Evolutionary conservation across 2,329 filamentous ascomycete species (phyloP).

Genomic region (Paracoccidioides brasiliensis): DNA sequence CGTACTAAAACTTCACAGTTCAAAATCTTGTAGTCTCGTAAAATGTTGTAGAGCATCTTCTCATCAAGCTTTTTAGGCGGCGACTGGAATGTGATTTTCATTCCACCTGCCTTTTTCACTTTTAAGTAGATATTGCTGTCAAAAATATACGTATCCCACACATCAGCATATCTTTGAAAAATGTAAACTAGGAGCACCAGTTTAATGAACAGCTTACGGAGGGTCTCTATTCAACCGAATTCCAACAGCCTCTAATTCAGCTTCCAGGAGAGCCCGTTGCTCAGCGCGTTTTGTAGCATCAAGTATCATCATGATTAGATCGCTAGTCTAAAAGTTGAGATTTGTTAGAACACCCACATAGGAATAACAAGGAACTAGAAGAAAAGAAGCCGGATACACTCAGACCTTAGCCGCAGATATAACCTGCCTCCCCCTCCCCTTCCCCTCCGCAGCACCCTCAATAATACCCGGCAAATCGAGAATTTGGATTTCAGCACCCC

Average conservation of each 20-base stretch:
- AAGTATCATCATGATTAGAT: constrained; percentile 90
- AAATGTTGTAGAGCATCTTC: constrained; percentile 95
- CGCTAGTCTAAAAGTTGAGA: constrained; percentile 52
- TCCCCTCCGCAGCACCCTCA: constrained; percentile 89
- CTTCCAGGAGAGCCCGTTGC: constrained; percentile 77
- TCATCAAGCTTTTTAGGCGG: constrained; percentile 88
- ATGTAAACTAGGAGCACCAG: background rate
- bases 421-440: constrained; percentile 88
- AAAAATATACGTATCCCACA: background rate
- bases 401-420: constrained; percentile 80
- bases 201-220: constrained; percentile 46
- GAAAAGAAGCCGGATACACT: background rate
- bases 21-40: constrained; percentile 96
- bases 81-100: constrained; percentile 93
- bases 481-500: constrained; percentile 93
- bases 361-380: no score
- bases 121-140: constrained; percentile 91
- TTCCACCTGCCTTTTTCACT: constrained; percentile 84
- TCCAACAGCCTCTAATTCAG: constrained; percentile 85
- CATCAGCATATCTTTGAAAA: background rate
- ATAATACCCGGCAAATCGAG: constrained; percentile 97
- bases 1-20: constrained; percentile 94
- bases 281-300: constrained; percentile 95
- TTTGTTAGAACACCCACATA: background rate
- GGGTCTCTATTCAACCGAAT: constrained; percentile 86